A percentile compares a stretch with the other conserved stretches of the same genome.
Evolutionary conservation across 352 stramenopile species (phyloP).

Genomic region (Phytophthora constricta): DNA sequence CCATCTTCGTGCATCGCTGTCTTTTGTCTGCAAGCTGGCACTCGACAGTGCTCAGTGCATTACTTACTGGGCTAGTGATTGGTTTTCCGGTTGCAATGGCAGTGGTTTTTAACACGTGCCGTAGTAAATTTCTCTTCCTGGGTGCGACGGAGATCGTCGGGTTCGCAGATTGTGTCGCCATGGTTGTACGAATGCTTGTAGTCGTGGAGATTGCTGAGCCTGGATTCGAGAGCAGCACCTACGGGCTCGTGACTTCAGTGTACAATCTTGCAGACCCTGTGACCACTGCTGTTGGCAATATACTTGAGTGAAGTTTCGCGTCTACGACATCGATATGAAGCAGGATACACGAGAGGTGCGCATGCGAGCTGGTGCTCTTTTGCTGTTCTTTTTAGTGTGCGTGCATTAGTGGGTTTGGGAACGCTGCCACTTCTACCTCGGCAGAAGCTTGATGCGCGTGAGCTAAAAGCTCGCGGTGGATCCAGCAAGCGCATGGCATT

Average conservation of each 20-base stretch:
- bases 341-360: conserved; percentile 58
- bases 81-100: conserved; percentile 46
- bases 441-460: conserved; percentile 53
- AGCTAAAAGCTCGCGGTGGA: conserved; percentile 58
- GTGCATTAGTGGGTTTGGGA: conserved; percentile 48
- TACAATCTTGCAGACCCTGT: conserved; percentile 79
- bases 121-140: conserved; percentile 74
- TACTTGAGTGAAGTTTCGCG: conserved; percentile 56
- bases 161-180: conserved; percentile 71
- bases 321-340: conserved; percentile 68
- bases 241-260: conserved; percentile 77
- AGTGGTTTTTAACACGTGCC: conserved; percentile 67
- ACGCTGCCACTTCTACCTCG: conserved; percentile 61
- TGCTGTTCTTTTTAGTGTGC: conserved; percentile 66
- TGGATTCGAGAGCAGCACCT: conserved; percentile 80
- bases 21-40: conserved; percentile 73
- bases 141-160: conserved; percentile 51
- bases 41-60: conserved; percentile 51
- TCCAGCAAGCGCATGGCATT: conserved; percentile 47
- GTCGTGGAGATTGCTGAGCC: conserved; percentile 81
- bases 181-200: conserved; percentile 82
- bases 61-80: conserved; percentile 48
- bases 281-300: conserved; percentile 60
- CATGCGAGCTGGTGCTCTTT: conserved; percentile 59
- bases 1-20: conserved; percentile 59